phyloP scores from a whole-genome alignment of 352 stramenopile genomes.

The Phytopythium litorale region DNA sequence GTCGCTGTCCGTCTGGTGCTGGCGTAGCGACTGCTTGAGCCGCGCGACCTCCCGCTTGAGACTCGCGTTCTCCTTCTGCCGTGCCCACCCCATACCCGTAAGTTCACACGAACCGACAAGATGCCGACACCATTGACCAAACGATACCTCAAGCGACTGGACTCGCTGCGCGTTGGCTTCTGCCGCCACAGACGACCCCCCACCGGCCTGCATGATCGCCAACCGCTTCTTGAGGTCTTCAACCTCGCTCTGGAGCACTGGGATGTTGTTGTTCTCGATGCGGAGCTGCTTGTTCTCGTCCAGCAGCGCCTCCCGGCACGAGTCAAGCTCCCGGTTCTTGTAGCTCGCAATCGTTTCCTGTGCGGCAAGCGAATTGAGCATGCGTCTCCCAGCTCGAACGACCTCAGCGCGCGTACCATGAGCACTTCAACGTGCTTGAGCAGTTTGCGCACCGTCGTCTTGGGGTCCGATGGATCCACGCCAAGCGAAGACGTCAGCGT shows the following conservation, averaged over 20 bases:
- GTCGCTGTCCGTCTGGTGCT: conserved; percentile 11
- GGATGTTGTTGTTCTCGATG: conserved; percentile 86
- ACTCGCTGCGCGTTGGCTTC: conserved; percentile 32
- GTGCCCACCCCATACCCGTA: neutral
- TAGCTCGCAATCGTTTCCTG: conserved; percentile 54
- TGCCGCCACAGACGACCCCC: neutral
- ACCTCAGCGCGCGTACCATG: conserved; percentile 29
- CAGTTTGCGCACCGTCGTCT: conserved; percentile 75
- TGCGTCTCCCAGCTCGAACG: neutral
- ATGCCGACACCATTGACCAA: too few species aligned
- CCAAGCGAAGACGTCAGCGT: conserved; percentile 41
- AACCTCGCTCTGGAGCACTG: conserved; percentile 71
- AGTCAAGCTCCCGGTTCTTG: conserved; percentile 49
- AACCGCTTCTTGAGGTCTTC: conserved; percentile 59
- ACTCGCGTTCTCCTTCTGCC: conserved; percentile 41
- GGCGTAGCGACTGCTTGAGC: conserved; percentile 35
- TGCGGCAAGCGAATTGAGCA: neutral
- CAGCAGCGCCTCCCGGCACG: conserved; percentile 41
- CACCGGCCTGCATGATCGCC: conserved; percentile 7
- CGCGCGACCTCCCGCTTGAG: conserved; percentile 45
- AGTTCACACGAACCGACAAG: neutral
- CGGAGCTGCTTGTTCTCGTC: conserved; percentile 63
- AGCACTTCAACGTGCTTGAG: conserved; percentile 83
- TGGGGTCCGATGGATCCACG: conserved; percentile 77
- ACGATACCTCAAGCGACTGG: conserved; percentile 39